Evolutionary conservation across 768 basidiomycete genomes (phyloP), one percentile per base, ranked within the genome.

Genomic region (Mycena amicta): DNA sequence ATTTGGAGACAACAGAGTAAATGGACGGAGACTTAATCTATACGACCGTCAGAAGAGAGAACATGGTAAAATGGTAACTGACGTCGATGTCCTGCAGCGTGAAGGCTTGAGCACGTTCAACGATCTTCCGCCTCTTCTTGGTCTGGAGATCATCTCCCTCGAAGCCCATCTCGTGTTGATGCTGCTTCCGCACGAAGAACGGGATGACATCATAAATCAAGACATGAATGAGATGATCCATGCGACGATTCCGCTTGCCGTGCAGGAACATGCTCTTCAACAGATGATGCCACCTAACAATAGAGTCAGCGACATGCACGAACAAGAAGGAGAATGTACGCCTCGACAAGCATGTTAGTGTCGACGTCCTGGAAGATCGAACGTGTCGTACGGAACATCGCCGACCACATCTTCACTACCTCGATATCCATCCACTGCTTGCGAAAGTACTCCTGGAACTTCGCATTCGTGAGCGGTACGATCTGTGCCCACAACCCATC

Each of bases 261-360:
- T 66, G 46, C 33, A 71, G 50, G 31, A 69, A 67, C 18, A 60
- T 65, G 5, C 57, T 43, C 33, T 72, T 72, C 4, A 70, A 56
- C 8, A 72, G 45, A 41, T 68, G 68, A 50, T 70, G 68, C 70
- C 70, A 69, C 5, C 62, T 64, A 52, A 5, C 29, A 18, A n/a
- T 26, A n/a, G n/a, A n/a, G n/a, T n/a, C n/a, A n/a, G n/a, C n/a
- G n/a, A n/a, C n/a, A n/a, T n/a, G n/a, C n/a, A 23, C 6, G 8
- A 46, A 29, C 22, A 28, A 45, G 23, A 40, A 22, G 26, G 39
- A 27, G 16, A 3, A 49, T 33, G 26, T 30, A 59, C 40, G 59
- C 67, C 56, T 72, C 68, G 29, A 70, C 56, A 5, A 70, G 62
- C 70, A 72, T 72, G 30, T 72, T 71, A 0, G 69, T 71, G 26